phyloP scores from a whole-genome alignment of 345 rosid species.

The Eucalyptus guilfoylei region DNA sequence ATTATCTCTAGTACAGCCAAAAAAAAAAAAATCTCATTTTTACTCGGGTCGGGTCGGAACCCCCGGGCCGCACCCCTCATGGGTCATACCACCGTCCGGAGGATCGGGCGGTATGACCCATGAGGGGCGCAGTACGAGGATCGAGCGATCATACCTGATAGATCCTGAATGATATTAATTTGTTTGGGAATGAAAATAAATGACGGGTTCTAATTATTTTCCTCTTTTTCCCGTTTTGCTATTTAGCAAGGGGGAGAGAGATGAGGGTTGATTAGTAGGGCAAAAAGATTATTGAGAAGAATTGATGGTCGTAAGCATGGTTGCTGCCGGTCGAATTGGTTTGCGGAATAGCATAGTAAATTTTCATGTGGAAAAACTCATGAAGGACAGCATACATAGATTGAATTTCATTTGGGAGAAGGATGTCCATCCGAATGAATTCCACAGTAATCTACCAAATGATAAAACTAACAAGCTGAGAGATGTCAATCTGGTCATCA shows the following conservation, averaged over 20 bases:
- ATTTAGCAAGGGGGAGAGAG: not conserved
- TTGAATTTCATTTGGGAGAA: not conserved
- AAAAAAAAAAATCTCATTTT: rapidly evolving
- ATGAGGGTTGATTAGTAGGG: not conserved
- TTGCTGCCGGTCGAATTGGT: not conserved
- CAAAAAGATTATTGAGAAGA: not conserved
- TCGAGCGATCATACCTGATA: rapidly evolving
- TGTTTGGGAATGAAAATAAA: rapidly evolving
- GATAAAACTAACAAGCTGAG: not conserved
- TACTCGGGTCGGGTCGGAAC: not conserved
- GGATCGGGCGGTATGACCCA: not conserved
- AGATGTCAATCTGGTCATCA: not conserved
- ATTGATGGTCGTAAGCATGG: not conserved
- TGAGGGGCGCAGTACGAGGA: rapidly evolving
- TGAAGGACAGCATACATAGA: not conserved
- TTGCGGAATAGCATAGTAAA: not conserved
- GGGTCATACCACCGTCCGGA: no score
- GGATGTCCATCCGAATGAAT: not conserved
- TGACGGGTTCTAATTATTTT: rapidly evolving
- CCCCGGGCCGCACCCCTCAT: rapidly evolving
- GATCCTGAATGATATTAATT: rapidly evolving
- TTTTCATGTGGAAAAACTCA: not conserved
- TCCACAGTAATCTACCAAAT: not conserved
- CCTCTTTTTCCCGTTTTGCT: rapidly evolving
- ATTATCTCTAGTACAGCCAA: not conserved